Evolutionary conservation across 768 basidiomycete species (phyloP), one percentile per base, ranked within the genome.

Genomic region (Tricholomella constricta): DNA sequence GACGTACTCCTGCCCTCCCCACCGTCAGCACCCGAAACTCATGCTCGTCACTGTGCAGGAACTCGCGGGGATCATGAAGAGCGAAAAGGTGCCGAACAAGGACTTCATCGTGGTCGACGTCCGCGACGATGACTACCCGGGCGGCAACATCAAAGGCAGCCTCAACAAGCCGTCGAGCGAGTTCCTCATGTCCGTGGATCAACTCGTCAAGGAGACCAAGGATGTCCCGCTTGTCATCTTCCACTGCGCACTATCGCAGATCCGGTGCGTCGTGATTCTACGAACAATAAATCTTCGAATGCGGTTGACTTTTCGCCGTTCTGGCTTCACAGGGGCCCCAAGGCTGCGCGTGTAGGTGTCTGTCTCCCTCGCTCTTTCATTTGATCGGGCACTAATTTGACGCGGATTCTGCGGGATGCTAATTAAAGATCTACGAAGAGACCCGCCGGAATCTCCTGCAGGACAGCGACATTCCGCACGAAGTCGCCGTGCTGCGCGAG

Each of bases 81-180:
- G 80, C 63, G 78, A 77, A 50, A 84, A 84, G 61, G 70, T 73
- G 27, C 71, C 81, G 7, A 69, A 74, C 61, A 81, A 82, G 65
- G 89, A 92, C 64, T 93, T 85, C 64, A 67, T 86, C 26, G 78
- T 94, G 38, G 80, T 94, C 35, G 91, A 94, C 66, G 91, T 94
- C 27, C 85, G 91, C n/a, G 91, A 91, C 66, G 81, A 85, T 51
- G 91, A 94, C 58, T 89, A 78, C 68, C 73, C 65, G 10, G 91
- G 91, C 58, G 91, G 91, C 32, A 87, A 93, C 65, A 90, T 94
- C 66, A 83, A 78, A 58, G 78, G 80, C 55, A 77, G 81, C 36
- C 62, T 80, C 52, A 82, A 89, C 62, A 63, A 76, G 29, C 91
- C 91, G 1, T 88, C 88, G 7, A 55, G 65, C 25, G 75, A 75